Evolutionary conservation across 2,329 filamentous ascomycete genomes (phyloP).

Genomic region (Lachnellula arida): DNA sequence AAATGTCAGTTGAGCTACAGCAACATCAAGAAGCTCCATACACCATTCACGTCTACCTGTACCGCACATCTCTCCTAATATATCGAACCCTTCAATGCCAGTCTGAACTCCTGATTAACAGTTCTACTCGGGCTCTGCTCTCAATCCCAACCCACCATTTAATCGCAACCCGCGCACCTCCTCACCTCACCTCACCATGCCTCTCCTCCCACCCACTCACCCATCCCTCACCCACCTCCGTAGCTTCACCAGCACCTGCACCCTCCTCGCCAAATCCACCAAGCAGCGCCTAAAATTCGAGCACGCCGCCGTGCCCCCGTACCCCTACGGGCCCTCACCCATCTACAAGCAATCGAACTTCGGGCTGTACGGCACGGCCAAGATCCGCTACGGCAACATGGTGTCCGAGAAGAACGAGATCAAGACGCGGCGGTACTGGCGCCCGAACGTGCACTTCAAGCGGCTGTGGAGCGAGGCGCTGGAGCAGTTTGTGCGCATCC

Average conservation of each 20-base stretch:
- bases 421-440: slow-evolving; percentile 70
- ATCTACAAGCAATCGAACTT: slow-evolving; percentile 78
- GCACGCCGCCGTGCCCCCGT: slow-evolving; percentile 46
- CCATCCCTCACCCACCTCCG: slow-evolving; percentile 28
- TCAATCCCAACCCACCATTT: neutral
- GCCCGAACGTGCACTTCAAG: slow-evolving; percentile 63
- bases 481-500: slow-evolving; percentile 58
- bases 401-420: slow-evolving; percentile 62
- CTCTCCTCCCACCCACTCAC: slow-evolving; percentile 22
- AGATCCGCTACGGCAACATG: slow-evolving; percentile 76
- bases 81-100: too few relatives aligned
- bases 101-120: too few relatives aligned
- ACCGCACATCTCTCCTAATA: too few relatives aligned
- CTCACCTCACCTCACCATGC: slow-evolving; percentile 13
- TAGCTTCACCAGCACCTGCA: slow-evolving; percentile 30
- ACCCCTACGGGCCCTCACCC: slow-evolving; percentile 66
- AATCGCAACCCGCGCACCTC: neutral
- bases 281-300: slow-evolving; percentile 32
- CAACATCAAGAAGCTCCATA: too few relatives aligned
- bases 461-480: slow-evolving; percentile 62
- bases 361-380: slow-evolving; percentile 65
- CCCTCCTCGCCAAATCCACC: slow-evolving; percentile 32
- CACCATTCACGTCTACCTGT: too few relatives aligned
- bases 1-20: too few relatives aligned
- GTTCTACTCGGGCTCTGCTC: too few relatives aligned